Conservation (phyloP, 2,329 filamentous ascomycete genomes). For the Acarospora socialis region DNA sequence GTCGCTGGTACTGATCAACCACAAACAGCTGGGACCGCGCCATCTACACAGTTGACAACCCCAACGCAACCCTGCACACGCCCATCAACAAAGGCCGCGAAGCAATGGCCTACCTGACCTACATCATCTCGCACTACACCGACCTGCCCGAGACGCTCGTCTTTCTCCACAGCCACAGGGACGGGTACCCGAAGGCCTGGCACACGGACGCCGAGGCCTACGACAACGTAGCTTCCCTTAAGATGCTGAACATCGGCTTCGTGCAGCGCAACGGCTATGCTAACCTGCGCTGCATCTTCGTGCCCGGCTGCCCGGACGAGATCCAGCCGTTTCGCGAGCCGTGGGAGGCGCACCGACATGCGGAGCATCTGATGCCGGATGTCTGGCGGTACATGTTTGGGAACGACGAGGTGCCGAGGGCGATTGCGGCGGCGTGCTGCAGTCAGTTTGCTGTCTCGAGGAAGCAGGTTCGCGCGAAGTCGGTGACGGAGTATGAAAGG, state of each 20-base stretch:
- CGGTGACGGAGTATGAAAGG: conserved; percentile 20
- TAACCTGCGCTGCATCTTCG: conserved; percentile 25
- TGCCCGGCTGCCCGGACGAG: conserved; percentile 26
- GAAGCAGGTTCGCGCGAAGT: conserved; percentile 18
- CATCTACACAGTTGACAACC: conserved; percentile 30
- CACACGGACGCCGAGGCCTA: conserved; percentile 19
- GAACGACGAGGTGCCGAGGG: conserved; percentile 16
- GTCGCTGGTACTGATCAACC: neutral
- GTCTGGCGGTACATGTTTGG: neutral
- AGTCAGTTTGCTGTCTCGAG: conserved; percentile 23
- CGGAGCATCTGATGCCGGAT: conserved; percentile 9
- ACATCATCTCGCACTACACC: conserved; percentile 33
- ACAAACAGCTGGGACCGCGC: conserved; percentile 29
- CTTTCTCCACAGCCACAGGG: too few relatives aligned
- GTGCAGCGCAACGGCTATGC: conserved; percentile 26
- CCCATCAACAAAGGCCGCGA: conserved; percentile 34
- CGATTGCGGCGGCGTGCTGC: conserved; percentile 23
- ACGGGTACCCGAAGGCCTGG: conserved; percentile 16
- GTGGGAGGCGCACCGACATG: too few relatives aligned
- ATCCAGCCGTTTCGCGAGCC: conserved; percentile 21
- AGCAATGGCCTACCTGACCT: conserved; percentile 34
- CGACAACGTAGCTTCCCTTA: conserved; percentile 18
- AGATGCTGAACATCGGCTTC: conserved; percentile 22
- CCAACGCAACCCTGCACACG: conserved; percentile 15
- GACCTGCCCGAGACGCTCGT: too few relatives aligned